phyloP scores from a whole-genome alignment of 2,329 filamentous ascomycete species.

The Teratosphaeria nubilosa region DNA sequence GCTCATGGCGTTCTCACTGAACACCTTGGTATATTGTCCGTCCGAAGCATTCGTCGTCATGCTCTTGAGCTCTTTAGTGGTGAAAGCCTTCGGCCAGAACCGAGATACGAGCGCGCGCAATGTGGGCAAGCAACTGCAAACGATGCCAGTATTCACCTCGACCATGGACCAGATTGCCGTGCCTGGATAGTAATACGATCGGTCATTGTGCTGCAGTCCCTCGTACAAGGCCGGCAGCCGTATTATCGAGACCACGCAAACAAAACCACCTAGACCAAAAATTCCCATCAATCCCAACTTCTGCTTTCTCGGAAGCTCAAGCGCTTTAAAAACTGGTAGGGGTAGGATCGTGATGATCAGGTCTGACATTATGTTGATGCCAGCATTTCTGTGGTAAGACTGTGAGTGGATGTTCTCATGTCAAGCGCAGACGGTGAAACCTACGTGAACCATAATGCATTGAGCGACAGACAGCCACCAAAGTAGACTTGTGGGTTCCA shows the following conservation, averaged over 20 bases:
- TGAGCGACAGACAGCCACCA: slow-evolving; percentile 29
- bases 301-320: slow-evolving; percentile 25
- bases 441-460: slow-evolving; percentile 29
- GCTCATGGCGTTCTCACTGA: not conserved
- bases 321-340: slow-evolving; percentile 23
- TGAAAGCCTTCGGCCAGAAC: slow-evolving; percentile 12
- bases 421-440: not conserved
- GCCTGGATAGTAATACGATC: slow-evolving; percentile 24
- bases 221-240: slow-evolving; percentile 21
- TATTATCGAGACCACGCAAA: slow-evolving; percentile 25
- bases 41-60: slow-evolving; percentile 1
- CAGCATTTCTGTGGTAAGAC: slow-evolving; percentile 26
- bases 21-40: not conserved
- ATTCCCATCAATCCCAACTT: slow-evolving; percentile 25
- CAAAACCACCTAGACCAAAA: slow-evolving; percentile 24
- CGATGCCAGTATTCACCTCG: slow-evolving; percentile 28
- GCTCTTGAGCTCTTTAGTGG: not conserved
- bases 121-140: slow-evolving; percentile 30
- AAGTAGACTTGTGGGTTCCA: slow-evolving; percentile 25
- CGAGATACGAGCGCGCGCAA: slow-evolving; percentile 24
- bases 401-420: not conserved
- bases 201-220: slow-evolving; percentile 17
- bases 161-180: slow-evolving; percentile 26
- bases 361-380: slow-evolving; percentile 29
- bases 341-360: slow-evolving; percentile 25